These are phyloP conservation scores for Colletotrichum sp. DNA, from an alignment of 2,329 filamentous ascomycete genomes.

Conservation along the genomic window DNA sequence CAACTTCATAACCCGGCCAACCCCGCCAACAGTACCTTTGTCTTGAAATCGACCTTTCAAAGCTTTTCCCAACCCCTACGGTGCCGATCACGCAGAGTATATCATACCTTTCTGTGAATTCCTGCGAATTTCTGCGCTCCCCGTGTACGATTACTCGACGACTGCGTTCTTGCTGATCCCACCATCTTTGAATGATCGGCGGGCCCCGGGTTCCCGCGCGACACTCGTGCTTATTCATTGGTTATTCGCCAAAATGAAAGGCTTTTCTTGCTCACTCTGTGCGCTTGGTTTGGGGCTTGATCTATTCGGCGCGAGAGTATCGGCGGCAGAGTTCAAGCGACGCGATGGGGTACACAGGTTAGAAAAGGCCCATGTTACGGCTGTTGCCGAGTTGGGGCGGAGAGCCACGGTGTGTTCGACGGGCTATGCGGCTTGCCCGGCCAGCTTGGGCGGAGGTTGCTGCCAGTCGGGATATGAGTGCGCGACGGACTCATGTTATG, in stretches of 20 bases:
- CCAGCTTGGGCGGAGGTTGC: constrained; percentile 48
- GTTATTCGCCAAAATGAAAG: not conserved
- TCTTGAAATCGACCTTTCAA: not conserved
- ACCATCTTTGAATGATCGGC: not conserved
- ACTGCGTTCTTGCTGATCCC: not conserved
- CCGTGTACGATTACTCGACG: not conserved
- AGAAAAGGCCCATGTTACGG: constrained; percentile 28
- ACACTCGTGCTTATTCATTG: not conserved
- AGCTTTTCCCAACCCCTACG: not conserved
- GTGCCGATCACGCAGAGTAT: not conserved
- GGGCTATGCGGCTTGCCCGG: constrained; percentile 37
- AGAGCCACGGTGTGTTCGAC: constrained; percentile 27
- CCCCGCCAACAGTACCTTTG: not conserved
- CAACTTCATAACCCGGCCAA: constrained; percentile 4
- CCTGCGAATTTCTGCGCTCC: not conserved
- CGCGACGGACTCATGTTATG: constrained; percentile 50
- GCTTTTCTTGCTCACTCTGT: not conserved
- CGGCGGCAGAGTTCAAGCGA: constrained; percentile 31
- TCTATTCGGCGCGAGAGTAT: not conserved
- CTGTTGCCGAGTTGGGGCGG: not conserved
- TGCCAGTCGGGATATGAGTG: constrained; percentile 55
- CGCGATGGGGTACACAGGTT: constrained; percentile 35
- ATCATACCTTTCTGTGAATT: not conserved
- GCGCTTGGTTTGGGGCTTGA: not conserved
- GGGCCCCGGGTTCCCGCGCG: not conserved